phyloP scores from a whole-genome alignment of 1,284 basidiomycete species.

The Apiotrichum gamsii region DNA sequence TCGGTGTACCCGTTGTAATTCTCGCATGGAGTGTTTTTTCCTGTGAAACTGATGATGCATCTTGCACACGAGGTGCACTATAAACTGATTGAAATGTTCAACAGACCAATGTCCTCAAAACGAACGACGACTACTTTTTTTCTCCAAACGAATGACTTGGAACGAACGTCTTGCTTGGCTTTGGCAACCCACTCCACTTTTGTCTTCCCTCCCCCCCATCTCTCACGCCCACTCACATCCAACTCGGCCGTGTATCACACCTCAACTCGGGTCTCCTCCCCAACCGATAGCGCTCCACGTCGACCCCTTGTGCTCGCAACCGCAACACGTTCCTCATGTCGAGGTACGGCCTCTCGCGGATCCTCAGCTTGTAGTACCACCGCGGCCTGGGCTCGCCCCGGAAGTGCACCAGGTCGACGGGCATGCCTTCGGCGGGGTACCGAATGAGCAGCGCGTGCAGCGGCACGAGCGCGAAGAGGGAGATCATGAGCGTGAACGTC shows the following conservation, averaged over 20 bases:
- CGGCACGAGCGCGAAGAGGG: background rate
- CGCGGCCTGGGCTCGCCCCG: background rate
- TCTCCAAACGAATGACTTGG: too few species aligned
- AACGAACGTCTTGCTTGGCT: too few species aligned
- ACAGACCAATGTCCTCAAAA: too few species aligned
- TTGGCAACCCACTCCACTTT: too few species aligned
- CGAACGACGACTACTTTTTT: too few species aligned
- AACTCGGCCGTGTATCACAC: background rate
- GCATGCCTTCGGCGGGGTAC: slow-evolving; percentile 3
- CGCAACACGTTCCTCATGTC: background rate
- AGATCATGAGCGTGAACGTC: background rate
- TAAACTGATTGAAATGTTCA: too few species aligned
- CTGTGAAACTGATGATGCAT: too few species aligned
- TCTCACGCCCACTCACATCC: background rate
- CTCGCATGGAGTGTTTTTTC: too few species aligned
- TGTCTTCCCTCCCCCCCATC: too few species aligned
- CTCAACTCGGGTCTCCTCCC: background rate
- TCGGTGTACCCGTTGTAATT: too few species aligned
- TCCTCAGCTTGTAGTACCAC: background rate
- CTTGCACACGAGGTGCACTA: too few species aligned
- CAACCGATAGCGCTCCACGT: background rate
- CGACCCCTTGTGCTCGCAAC: background rate
- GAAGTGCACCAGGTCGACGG: background rate
- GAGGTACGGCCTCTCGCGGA: background rate
- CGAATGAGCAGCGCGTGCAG: background rate